phyloP scores from a whole-genome alignment of 306 rosid species.

The Dicorynia guianensis region DNA sequence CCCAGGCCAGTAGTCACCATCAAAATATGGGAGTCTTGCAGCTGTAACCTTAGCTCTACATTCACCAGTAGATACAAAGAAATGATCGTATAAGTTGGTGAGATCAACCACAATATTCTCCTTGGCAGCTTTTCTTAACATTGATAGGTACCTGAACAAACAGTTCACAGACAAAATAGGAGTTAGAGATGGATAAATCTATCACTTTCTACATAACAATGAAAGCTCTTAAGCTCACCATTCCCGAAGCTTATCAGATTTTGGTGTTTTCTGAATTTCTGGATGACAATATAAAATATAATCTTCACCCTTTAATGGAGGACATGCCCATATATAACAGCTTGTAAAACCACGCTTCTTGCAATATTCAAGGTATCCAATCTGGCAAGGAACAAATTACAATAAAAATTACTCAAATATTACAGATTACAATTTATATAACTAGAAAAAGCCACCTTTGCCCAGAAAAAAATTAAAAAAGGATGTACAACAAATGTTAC shows the following conservation, averaged over 20 bases:
- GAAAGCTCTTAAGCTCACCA: slow-evolving; percentile 68
- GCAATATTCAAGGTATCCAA: slow-evolving; percentile 98
- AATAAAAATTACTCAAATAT: slow-evolving; percentile 19
- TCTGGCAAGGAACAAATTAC: slow-evolving; percentile 53
- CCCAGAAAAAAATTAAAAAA: slow-evolving; percentile 19
- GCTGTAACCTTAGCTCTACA: slow-evolving; percentile 93
- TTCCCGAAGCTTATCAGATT: slow-evolving; percentile 98
- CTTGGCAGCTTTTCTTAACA: slow-evolving; percentile 93
- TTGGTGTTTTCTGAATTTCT: slow-evolving; percentile 98
- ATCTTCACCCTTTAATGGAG: slow-evolving; percentile 99
- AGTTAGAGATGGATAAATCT: slow-evolving; percentile 40
- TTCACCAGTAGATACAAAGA: slow-evolving; percentile 86
- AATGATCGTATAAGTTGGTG: slow-evolving; percentile 93
- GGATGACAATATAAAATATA: slow-evolving; percentile 98
- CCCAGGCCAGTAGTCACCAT: slow-evolving; percentile 99
- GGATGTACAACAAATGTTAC: not conserved
- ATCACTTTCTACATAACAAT: slow-evolving; percentile 1
- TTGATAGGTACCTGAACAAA: slow-evolving; percentile 80
- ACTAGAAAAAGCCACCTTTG: not conserved
- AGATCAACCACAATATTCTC: slow-evolving; percentile 84
- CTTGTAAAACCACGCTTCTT: slow-evolving; percentile 94
- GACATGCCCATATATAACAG: slow-evolving; percentile 99
- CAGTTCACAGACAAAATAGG: slow-evolving; percentile 37
- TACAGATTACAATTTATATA: not conserved
- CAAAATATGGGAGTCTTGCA: slow-evolving; percentile 96